Evolutionary conservation across 1,284 basidiomycete genomes (phyloP), one percentile per base, ranked within the genome.

Genomic region (Amylostereum areolatum): DNA sequence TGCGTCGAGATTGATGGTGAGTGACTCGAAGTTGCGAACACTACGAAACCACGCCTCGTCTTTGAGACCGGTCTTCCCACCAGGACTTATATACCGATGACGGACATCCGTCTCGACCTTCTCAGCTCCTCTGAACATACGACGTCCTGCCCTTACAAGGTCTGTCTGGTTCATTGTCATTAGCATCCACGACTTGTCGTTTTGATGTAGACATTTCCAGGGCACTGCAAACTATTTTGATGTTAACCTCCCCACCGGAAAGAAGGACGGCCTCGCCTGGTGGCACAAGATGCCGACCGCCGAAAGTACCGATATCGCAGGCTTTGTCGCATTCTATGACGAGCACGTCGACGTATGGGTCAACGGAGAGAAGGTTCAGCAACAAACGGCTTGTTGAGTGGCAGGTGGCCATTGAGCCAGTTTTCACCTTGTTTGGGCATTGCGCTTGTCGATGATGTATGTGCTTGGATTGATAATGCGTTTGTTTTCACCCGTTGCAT

Each of bases 321-420:
- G 81, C n/a, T 72, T 72, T 50, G 65, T 78, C 3, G 75, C 79
- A 0, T 85, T 83, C 60, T 82, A 80, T 53, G 80, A 85, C 49
- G 81, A 85, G 58, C 82, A 80, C 54, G 75, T 84, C 18, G 78
- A 83, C 50, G 73, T 85, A 5, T 85, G 70, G 66, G 61, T 85
- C n/a, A 80, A 85, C 56, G 81, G 72, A 31, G 39, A 47, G 32
- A 43, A 48, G 34, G 45, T 44, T 11, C 43, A 46, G 30, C 51
- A 33, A 28, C 47, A 47, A n/a, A 39, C 47, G 42, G 33, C 5
- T 35, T 9, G 10, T 30, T 43, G 27, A 28, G 25, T 28, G 28
- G 37, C 10, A 40, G 36, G 10, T 5, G 9, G 4, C 18, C 34
- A 39, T 4, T 12, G 10, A 25, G 25, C 11, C 12, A 8, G 42